Evolutionary conservation across 1,139 yeast species (phyloP).

Genomic region (Tardiomyces blankii): DNA sequence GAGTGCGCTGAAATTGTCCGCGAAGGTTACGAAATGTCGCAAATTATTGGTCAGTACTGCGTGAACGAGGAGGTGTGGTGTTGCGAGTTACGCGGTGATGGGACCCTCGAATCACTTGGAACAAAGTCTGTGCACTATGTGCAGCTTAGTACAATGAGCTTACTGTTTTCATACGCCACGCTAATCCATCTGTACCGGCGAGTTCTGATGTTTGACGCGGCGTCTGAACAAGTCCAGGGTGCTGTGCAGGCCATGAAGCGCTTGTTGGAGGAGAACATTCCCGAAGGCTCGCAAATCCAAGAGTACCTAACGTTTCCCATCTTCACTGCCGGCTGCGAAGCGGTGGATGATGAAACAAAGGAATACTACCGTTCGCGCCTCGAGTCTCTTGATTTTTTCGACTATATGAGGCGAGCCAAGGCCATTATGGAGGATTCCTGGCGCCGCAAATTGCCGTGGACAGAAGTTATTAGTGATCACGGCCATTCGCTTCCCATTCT

Average conservation of each 20-base stretch:
- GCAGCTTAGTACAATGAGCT: conserved; percentile 37
- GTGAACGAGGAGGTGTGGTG: neutral
- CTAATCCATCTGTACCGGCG: conserved; percentile 41
- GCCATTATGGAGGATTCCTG: conserved; percentile 41
- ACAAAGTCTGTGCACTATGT: no score
- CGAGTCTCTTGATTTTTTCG: conserved; percentile 35
- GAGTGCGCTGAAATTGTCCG: conserved; percentile 1
- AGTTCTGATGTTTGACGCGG: conserved; percentile 34
- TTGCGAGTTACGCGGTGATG: neutral
- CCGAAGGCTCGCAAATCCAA: conserved; percentile 37
- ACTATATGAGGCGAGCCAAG: conserved; percentile 34
- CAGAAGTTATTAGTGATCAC: conserved; percentile 18
- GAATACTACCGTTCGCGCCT: conserved; percentile 31
- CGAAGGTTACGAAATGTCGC: neutral
- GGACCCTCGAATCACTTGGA: no score
- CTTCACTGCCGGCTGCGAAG: conserved; percentile 47
- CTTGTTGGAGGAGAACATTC: conserved; percentile 31
- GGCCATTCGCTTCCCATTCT: conserved; percentile 20
- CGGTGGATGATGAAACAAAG: conserved; percentile 27
- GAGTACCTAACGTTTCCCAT: conserved; percentile 42
- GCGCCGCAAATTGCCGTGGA: conserved; percentile 23
- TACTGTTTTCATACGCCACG: conserved; percentile 40
- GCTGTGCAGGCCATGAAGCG: conserved; percentile 32
- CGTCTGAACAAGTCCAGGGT: conserved; percentile 35
- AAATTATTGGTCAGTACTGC: neutral